Evolutionary conservation across 371 early-diverging fungal species (phyloP), one percentile per base, ranked within the genome.

Genomic region (Mortierella sp.): DNA sequence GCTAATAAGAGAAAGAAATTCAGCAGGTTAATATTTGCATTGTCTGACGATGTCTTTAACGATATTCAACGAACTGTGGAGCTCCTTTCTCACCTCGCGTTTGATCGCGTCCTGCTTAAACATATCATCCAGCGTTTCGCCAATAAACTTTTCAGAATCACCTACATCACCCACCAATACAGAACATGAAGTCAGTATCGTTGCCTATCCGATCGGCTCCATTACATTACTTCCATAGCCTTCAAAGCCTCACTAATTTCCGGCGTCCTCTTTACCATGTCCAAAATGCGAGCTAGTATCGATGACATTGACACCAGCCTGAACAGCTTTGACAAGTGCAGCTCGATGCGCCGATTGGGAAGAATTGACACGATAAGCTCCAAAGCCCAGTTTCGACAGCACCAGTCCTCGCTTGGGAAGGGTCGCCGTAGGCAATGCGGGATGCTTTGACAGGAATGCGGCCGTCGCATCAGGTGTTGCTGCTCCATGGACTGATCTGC

Each of bases 221-320:
- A 52, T n/a, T 55, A 6, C 1, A 55, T 21, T 9, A 8, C 24
- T n/a, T 55, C 9, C 26, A 11, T 26, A 26, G 26, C 58, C 58
- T 26, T 74, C 58, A 47, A 50, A 24, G n/a, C n/a, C 3, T n/a
- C 2, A n/a, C 38, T 19, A 50, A 24, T 8, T 3, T 10, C 16
- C 42, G 42, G 1, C 5, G 42, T 0, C 3, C n/a, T 14, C 38
- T 68, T 14, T 88, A 91, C 96, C 96, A 70, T 89, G 86, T 81
- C 93, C 94, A 90, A 96, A 96, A 82, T 95, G 95, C 50, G 91
- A 84, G 74, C 94, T 92, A 9, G 95, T 95, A 80, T 96, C 96
- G 52, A 96, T 91, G 45, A 95, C 91, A 75, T 95, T 95, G 34
- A 95, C 89, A 26, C 96, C 96, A 14, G 88, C 78, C 72, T 88